These are phyloP conservation scores for Pseudozyma pruni DNA, from an alignment of 1,284 basidiomycete species.

Conservation along the genomic window DNA sequence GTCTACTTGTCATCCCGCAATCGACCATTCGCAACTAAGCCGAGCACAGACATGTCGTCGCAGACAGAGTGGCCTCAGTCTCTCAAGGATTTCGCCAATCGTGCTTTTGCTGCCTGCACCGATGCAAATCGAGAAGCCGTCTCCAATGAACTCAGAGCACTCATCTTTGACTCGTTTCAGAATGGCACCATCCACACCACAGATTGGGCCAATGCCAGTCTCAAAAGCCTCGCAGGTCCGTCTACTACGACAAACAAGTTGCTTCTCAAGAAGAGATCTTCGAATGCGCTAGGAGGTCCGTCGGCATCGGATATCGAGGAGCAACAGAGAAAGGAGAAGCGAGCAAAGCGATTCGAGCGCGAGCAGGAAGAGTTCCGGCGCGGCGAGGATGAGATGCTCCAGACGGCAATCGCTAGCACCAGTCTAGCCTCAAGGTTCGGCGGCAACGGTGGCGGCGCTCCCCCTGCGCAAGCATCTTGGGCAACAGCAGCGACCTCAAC, in stretches of 20 bases:
- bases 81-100: constrained; percentile 62
- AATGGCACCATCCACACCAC: constrained; percentile 84
- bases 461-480: constrained; percentile 19
- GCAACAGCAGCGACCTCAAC: constrained; percentile 13
- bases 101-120: constrained; percentile 63
- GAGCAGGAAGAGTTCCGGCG: constrained; percentile 58
- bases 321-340: constrained; percentile 58
- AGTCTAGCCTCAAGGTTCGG: constrained; percentile 51
- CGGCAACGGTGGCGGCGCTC: constrained; percentile 2
- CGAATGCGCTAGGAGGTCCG: not conserved
- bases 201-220: constrained; percentile 83
- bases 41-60: constrained; percentile 50
- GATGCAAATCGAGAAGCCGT: constrained; percentile 68
- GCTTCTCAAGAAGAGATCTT: constrained; percentile 40
- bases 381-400: constrained; percentile 46
- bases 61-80: constrained; percentile 58
- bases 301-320: constrained; percentile 45
- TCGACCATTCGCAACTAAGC: too few species aligned
- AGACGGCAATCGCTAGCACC: constrained; percentile 51
- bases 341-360: constrained; percentile 63
- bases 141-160: constrained; percentile 68
- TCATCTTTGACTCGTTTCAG: constrained; percentile 69
- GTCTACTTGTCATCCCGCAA: too few species aligned
- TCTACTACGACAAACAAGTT: constrained; percentile 19
- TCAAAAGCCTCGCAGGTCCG: constrained; percentile 76